Evolutionary conservation across 2,329 filamentous ascomycete species (phyloP).

Genomic region (Diaporthe sp.): DNA sequence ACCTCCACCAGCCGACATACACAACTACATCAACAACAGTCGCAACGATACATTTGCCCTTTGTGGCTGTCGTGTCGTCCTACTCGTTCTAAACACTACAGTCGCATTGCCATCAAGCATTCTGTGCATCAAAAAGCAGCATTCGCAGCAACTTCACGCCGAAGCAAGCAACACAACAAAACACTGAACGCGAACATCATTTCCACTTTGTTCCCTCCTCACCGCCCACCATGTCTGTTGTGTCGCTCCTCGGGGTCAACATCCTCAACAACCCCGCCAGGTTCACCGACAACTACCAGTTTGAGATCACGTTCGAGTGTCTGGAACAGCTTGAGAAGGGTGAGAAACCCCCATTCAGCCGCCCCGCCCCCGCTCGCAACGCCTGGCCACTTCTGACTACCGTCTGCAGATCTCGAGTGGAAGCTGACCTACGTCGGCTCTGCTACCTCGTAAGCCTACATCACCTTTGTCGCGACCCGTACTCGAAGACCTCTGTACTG

Average conservation of each 20-base stretch:
- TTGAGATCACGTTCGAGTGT: constrained; percentile 99
- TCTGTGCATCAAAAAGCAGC: not conserved
- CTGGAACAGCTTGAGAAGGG: constrained; percentile 95
- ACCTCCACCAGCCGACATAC: not conserved
- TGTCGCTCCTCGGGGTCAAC: constrained; percentile 94
- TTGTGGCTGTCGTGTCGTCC: not conserved
- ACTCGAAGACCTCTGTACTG: constrained; percentile 21
- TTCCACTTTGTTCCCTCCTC: not conserved
- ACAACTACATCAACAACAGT: constrained; percentile 1
- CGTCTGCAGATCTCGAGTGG: constrained; percentile 89
- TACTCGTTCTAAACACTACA: not conserved
- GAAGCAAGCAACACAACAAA: not conserved
- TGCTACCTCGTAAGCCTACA: constrained; percentile 85
- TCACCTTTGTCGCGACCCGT: constrained; percentile 35
- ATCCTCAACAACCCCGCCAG: constrained; percentile 97
- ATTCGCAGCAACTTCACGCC: not conserved
- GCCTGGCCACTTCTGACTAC: not conserved
- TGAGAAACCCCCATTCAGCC: constrained; percentile 53
- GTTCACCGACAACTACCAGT: constrained; percentile 93
- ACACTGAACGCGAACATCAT: not conserved
- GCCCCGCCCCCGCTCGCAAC: not conserved
- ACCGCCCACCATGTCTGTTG: constrained; percentile 82
- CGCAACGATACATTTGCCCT: not conserved
- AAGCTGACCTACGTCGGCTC: constrained; percentile 99
- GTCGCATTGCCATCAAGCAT: not conserved